Percentiles rank a stretch among this genome's conserved stretches.
Evolutionary conservation across 495 filamentous ascomycete genomes (phyloP).

Genomic region (Xylaria palmicola): DNA sequence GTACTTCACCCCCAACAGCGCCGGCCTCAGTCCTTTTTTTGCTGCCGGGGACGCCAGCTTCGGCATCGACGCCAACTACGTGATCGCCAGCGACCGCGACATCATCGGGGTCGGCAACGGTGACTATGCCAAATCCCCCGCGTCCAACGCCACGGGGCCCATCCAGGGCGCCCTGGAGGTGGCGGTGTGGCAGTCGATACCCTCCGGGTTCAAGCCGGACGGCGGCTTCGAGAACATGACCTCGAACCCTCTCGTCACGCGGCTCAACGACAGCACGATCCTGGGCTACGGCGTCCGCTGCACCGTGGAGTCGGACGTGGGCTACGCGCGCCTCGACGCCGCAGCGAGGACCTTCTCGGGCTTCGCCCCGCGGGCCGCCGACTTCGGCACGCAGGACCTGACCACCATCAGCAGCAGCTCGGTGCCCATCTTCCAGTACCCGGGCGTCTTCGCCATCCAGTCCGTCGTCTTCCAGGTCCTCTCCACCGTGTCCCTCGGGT

Average conservation of each 20-base stretch:
- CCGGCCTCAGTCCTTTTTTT: not conserved
- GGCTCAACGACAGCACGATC: not conserved
- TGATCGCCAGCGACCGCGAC: not conserved
- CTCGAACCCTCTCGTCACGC: not conserved
- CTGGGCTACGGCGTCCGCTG: conserved; percentile 9
- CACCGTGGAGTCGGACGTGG: not conserved
- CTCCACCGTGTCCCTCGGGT: not conserved
- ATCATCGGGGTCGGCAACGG: not conserved
- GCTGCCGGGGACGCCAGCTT: not conserved
- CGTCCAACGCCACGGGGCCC: not conserved
- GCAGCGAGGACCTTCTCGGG: not conserved
- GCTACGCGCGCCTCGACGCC: not conserved
- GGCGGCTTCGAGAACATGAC: conserved; percentile 1
- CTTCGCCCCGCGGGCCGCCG: not conserved
- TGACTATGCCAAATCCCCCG: not conserved
- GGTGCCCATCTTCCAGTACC: not conserved
- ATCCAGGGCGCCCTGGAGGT: not conserved
- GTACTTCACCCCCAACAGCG: not conserved
- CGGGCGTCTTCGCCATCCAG: conserved; percentile 6
- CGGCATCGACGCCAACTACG: not conserved
- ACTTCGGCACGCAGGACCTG: not conserved
- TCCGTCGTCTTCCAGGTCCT: conserved; percentile 1
- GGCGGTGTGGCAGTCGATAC: conserved; percentile 1
- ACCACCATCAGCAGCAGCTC: not conserved
- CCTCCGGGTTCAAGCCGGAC: not conserved